Evolutionary conservation across 202 grass and related monocot species (phyloP).

Genomic region (Schoenoplectus tabernaemontani): DNA sequence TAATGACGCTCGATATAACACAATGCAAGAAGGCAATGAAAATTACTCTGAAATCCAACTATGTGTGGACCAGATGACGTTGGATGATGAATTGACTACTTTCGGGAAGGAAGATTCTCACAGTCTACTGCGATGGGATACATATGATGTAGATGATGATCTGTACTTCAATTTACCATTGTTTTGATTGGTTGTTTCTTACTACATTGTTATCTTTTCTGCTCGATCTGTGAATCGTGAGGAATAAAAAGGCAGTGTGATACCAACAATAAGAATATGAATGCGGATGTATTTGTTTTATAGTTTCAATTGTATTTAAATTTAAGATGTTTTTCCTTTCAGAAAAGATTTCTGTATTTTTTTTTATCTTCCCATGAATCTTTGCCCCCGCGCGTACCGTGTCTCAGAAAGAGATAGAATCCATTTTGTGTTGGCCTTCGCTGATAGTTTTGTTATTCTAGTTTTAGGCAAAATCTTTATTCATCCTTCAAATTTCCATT

Average conservation of each 20-base stretch:
- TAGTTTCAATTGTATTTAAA: not conserved
- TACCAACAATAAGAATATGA: not conserved
- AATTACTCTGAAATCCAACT: not conserved
- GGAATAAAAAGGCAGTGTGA: not conserved
- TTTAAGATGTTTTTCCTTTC: too few relatives aligned
- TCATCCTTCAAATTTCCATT: too few relatives aligned
- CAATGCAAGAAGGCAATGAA: not conserved
- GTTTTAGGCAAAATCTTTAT: too few relatives aligned
- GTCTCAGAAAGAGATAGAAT: too few relatives aligned
- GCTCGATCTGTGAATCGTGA: not conserved
- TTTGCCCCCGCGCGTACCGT: too few relatives aligned
- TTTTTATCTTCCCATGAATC: too few relatives aligned
- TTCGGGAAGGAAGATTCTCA: not conserved
- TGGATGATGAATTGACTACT: not conserved
- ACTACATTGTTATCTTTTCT: not conserved
- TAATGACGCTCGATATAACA: not conserved
- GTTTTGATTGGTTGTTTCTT: not conserved
- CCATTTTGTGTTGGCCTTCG: too few relatives aligned
- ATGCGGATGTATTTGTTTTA: too few relatives aligned
- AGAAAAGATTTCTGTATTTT: too few relatives aligned
- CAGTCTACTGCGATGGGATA: not conserved
- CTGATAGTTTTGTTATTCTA: too few relatives aligned
- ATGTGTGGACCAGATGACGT: not conserved
- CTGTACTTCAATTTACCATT: not conserved
- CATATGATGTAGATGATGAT: not conserved